Evolutionary conservation across 805 yeast genomes (phyloP).

Genomic region (Saccharomycopsis schoenii): DNA sequence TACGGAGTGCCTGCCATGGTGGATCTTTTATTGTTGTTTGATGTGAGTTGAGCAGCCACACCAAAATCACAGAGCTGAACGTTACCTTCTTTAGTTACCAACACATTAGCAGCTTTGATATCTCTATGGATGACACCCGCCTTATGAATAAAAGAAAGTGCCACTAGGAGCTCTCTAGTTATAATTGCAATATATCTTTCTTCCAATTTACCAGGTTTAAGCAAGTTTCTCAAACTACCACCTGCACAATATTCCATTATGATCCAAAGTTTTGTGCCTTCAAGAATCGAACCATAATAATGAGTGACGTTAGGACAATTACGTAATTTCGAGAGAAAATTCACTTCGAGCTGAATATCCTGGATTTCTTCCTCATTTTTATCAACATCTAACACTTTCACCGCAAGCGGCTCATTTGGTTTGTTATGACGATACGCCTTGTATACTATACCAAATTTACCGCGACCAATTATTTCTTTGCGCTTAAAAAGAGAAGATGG

Average conservation of each 20-base stretch:
- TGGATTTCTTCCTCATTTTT: slow-evolving; percentile 89
- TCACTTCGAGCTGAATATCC: slow-evolving; percentile 90
- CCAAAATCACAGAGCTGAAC: slow-evolving; percentile 96
- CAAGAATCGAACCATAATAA: slow-evolving; percentile 79
- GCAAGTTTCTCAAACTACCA: slow-evolving; percentile 79
- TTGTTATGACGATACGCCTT: slow-evolving; percentile 48
- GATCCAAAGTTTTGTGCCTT: slow-evolving; percentile 92
- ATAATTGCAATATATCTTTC: slow-evolving; percentile 80
- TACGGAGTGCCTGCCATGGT: slow-evolving; percentile 96
- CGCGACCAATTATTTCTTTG: slow-evolving; percentile 88
- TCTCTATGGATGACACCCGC: slow-evolving; percentile 94
- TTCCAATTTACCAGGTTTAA: slow-evolving; percentile 80
- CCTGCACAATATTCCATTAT: slow-evolving; percentile 98
- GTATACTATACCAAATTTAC: slow-evolving; percentile 94
- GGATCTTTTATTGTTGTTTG: slow-evolving; percentile 67
- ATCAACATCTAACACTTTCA: slow-evolving; percentile 85
- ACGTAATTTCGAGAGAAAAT: slow-evolving; percentile 71
- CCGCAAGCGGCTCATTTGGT: slow-evolving; percentile 78
- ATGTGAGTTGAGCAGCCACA: slow-evolving; percentile 87
- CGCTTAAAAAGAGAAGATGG: slow-evolving; percentile 44
- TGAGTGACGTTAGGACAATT: slow-evolving; percentile 87
- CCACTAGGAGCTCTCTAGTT: slow-evolving; percentile 69
- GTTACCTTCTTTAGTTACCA: slow-evolving; percentile 79
- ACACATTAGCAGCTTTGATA: slow-evolving; percentile 90
- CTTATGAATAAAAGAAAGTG: slow-evolving; percentile 71